These are phyloP conservation scores for Penicillium manginii DNA, from an alignment of 495 filamentous ascomycete genomes.

Conservation along the genomic window DNA sequence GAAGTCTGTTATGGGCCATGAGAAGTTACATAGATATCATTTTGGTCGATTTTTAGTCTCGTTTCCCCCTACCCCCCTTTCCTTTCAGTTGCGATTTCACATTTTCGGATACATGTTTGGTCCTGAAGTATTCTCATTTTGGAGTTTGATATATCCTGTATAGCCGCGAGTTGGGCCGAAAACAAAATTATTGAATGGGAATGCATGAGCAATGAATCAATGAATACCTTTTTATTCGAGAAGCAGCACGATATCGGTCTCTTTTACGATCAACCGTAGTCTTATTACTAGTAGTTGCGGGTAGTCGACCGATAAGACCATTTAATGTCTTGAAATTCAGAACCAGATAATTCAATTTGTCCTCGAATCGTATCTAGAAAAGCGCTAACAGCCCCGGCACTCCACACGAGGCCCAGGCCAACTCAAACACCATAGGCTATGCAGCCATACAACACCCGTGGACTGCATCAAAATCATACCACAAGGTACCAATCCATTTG, in stretches of 20 bases:
- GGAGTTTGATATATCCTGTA: constrained; percentile 20
- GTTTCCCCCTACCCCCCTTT: neutral
- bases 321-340: neutral
- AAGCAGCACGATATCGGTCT: no score
- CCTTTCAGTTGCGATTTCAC: no score
- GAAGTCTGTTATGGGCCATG: constrained; percentile 6
- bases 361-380: constrained; percentile 10
- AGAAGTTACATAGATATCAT: constrained; percentile 21
- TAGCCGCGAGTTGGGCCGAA: constrained; percentile 7
- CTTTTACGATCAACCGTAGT: no score
- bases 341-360: constrained; percentile 7
- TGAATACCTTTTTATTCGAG: constrained; percentile 1
- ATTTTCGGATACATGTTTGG: neutral
- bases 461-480: neutral
- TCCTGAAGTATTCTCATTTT: neutral
- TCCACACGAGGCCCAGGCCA: neutral
- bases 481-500: constrained; percentile 3
- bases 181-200: constrained; percentile 25
- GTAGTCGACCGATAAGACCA: no score
- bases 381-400: constrained; percentile 10
- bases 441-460: neutral
- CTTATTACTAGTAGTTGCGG: no score
- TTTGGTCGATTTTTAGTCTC: neutral
- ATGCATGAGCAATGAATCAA: constrained; percentile 28
- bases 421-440: constrained; percentile 1